Percentiles rank a stretch among this genome's conserved stretches.
Evolutionary conservation across 1,284 basidiomycete genomes (phyloP).

Genomic region (Violaceomyces palustris): DNA sequence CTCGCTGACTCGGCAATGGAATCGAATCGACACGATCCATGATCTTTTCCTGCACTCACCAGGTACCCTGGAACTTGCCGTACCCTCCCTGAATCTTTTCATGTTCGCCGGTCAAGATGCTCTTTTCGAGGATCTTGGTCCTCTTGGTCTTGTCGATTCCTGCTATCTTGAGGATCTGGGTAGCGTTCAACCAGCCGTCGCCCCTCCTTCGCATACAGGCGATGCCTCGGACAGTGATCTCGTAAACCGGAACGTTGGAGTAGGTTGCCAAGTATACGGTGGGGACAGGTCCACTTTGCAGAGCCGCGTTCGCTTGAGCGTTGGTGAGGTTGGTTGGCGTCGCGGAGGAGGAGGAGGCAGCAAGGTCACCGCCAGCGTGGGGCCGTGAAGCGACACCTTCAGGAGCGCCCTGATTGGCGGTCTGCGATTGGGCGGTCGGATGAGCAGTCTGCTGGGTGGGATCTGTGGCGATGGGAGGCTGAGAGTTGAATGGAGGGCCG

Average conservation of each 20-base stretch:
- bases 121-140: slow-evolving; percentile 96
- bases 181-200: slow-evolving; percentile 90
- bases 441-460: too few relatives aligned
- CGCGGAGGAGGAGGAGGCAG: too few relatives aligned
- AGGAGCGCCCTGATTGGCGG: too few relatives aligned
- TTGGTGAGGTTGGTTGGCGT: slow-evolving; percentile 31
- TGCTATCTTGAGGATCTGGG: slow-evolving; percentile 97
- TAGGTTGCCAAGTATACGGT: slow-evolving; percentile 53
- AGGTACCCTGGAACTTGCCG: slow-evolving; percentile 98
- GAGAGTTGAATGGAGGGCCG: too few relatives aligned
- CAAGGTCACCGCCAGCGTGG: too few relatives aligned
- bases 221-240: slow-evolving; percentile 74
- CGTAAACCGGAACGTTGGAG: slow-evolving; percentile 56
- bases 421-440: too few relatives aligned
- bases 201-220: slow-evolving; percentile 93
- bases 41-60: slow-evolving; percentile 62
- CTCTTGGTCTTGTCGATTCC: slow-evolving; percentile 93
- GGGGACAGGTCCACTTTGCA: slow-evolving; percentile 30
- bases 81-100: slow-evolving; percentile 99
- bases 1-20: too few relatives aligned
- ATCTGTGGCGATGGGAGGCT: too few relatives aligned
- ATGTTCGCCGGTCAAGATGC: slow-evolving; percentile 89
- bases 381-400: too few relatives aligned
- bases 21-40: too few relatives aligned
- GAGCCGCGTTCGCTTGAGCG: slow-evolving; percentile 26